phyloP scores from a whole-genome alignment of 2,329 filamentous ascomycete genomes.

The Pseudopithomyces chartarum region DNA sequence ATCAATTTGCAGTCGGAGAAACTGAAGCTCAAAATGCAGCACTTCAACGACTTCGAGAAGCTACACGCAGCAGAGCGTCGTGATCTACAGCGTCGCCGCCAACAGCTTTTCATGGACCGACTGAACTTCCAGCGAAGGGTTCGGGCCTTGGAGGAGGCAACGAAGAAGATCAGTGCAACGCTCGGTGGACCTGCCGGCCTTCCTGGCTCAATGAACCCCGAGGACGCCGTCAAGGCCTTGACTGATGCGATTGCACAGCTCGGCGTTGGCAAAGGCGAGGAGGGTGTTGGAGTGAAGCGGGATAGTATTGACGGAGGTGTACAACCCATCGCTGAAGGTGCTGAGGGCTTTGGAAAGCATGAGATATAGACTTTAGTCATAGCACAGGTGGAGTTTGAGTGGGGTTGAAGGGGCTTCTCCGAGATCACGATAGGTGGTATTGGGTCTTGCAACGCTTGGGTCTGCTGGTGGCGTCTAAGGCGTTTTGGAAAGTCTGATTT shows the following conservation, averaged over 20 bases:
- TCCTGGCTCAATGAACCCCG: slow-evolving; percentile 35
- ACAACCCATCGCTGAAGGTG: slow-evolving; percentile 37
- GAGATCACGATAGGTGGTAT: not conserved
- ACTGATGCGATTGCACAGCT: slow-evolving; percentile 40
- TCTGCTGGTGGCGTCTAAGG: not conserved
- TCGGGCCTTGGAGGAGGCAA: slow-evolving; percentile 76
- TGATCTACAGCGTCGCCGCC: slow-evolving; percentile 87
- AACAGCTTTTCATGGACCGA: slow-evolving; percentile 92
- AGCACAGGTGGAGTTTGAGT: not conserved
- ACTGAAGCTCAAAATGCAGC: slow-evolving; percentile 91
- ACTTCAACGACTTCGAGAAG: slow-evolving; percentile 95
- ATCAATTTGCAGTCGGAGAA: slow-evolving; percentile 96
- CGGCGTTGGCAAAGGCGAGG: slow-evolving; percentile 44
- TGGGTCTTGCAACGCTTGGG: not conserved
- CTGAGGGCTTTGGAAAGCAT: slow-evolving; percentile 39
- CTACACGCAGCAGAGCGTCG: slow-evolving; percentile 89
- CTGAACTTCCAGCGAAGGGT: slow-evolving; percentile 88
- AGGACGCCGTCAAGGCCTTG: slow-evolving; percentile 41
- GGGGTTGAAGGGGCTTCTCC: not conserved
- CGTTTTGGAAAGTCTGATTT: slow-evolving; percentile 5
- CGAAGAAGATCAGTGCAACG: slow-evolving; percentile 55
- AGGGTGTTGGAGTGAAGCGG: slow-evolving; percentile 38
- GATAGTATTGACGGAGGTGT: slow-evolving; percentile 32
- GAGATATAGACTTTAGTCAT: slow-evolving; percentile 33
- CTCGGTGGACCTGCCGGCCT: slow-evolving; percentile 37